These are phyloP conservation scores for Yamadazyma siamensis DNA, from an alignment of 1,139 yeast species.

Conservation along the genomic window DNA sequence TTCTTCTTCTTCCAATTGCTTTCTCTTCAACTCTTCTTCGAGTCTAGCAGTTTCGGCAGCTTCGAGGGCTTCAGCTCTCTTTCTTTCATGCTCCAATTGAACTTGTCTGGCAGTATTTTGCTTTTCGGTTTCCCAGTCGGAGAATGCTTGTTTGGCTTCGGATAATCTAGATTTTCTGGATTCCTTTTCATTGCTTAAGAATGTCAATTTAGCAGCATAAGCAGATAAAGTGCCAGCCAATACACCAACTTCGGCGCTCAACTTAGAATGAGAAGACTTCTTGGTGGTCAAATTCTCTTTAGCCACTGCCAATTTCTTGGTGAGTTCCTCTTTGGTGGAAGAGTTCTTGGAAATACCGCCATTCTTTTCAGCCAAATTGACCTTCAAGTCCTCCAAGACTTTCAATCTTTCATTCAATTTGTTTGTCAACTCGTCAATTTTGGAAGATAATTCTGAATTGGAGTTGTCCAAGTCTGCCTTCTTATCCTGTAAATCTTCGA, in stretches of 20 bases:
- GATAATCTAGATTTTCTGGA: slow-evolving; percentile 33
- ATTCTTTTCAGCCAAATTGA: slow-evolving; percentile 38
- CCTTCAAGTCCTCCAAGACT: slow-evolving; percentile 40
- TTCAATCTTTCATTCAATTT: slow-evolving; percentile 38
- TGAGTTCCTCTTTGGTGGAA: slow-evolving; percentile 40
- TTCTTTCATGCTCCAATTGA: slow-evolving; percentile 43
- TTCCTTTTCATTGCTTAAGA: slow-evolving; percentile 38
- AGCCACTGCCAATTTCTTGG: slow-evolving; percentile 31
- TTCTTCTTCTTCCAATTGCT: slow-evolving; percentile 32
- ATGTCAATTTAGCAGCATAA: slow-evolving; percentile 42
- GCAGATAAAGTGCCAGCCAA: slow-evolving; percentile 43
- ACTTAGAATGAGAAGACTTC: slow-evolving; percentile 32
- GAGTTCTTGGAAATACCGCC: slow-evolving; percentile 33
- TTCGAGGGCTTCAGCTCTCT: slow-evolving; percentile 45
- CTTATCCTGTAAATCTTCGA: slow-evolving; percentile 42
- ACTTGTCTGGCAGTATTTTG: slow-evolving; percentile 34
- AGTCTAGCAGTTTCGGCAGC: slow-evolving; percentile 46
- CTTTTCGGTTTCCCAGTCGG: slow-evolving; percentile 46
- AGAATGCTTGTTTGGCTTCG: slow-evolving; percentile 40
- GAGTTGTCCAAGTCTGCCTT: slow-evolving; percentile 39
- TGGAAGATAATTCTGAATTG: slow-evolving; percentile 41
- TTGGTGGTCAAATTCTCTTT: slow-evolving; percentile 35
- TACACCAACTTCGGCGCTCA: slow-evolving; percentile 44
- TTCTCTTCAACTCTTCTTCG: slow-evolving; percentile 45
- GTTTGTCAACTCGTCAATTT: slow-evolving; percentile 41